These are phyloP conservation scores for Fragilariopsis cylindrus DNA, from an alignment of 108 stramenopile species.

Conservation along the genomic window DNA sequence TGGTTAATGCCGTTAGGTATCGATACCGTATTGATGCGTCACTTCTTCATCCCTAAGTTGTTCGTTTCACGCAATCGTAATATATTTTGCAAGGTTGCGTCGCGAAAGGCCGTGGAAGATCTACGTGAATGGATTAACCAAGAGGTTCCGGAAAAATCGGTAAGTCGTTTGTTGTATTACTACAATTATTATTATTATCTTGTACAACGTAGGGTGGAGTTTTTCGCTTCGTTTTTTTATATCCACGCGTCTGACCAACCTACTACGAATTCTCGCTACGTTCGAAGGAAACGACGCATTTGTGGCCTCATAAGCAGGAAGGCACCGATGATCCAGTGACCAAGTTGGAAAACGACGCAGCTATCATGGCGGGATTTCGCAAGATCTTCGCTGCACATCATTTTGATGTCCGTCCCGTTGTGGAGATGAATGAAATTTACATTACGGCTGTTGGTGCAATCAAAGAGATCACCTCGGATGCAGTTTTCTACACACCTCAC, in stretches of 20 bases:
- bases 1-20: conserved; percentile 56
- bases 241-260: no score
- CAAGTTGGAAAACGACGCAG: conserved; percentile 45
- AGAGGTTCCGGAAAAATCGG: conserved; percentile 34
- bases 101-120: conserved; percentile 43
- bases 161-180: neutral
- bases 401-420: conserved; percentile 48
- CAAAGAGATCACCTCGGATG: conserved; percentile 50
- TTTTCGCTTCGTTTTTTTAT: no score
- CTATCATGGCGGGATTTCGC: conserved; percentile 49
- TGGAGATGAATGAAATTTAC: conserved; percentile 62
- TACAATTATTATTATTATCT: no score
- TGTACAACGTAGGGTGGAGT: no score
- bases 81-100: conserved; percentile 39
- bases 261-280: no score
- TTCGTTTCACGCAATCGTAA: conserved; percentile 49
- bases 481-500: conserved; percentile 55
- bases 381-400: conserved; percentile 49
- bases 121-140: conserved; percentile 48
- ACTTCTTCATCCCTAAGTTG: conserved; percentile 46
- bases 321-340: conserved; percentile 39
- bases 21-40: conserved; percentile 43
- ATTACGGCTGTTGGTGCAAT: conserved; percentile 55
- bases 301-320: conserved; percentile 58
- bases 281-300: conserved; percentile 44